phyloP scores from a whole-genome alignment of 1,284 basidiomycete genomes.

The Ustilago tritici region DNA sequence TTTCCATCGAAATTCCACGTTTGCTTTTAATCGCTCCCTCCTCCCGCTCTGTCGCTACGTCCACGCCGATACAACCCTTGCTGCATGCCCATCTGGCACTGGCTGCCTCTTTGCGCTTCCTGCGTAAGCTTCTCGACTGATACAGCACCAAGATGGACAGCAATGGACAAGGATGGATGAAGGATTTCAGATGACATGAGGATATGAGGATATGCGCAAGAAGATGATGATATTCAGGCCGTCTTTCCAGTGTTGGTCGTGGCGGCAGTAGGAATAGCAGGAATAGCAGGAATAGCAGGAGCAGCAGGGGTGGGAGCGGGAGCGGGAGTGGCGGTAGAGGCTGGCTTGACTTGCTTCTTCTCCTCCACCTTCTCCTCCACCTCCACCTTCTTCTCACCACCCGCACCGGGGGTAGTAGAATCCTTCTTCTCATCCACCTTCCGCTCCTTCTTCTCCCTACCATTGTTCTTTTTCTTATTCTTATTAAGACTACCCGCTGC shows the following conservation, averaged over 20 bases:
- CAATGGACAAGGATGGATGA: too few relatives aligned
- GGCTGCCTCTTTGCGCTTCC: too few relatives aligned
- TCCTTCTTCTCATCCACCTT: constrained; percentile 12
- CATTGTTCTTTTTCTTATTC: constrained; percentile 41
- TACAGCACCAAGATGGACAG: too few relatives aligned
- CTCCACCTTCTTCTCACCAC: constrained; percentile 7
- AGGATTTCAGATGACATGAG: too few relatives aligned
- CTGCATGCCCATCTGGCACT: too few relatives aligned
- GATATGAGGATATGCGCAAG: neutral
- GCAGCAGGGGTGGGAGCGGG: neutral
- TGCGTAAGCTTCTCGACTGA: too few relatives aligned
- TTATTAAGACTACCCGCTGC: constrained; percentile 22
- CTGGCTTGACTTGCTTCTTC: constrained; percentile 8
- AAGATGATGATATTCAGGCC: neutral
- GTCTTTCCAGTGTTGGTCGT: neutral
- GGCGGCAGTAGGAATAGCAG: neutral
- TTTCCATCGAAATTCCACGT: too few relatives aligned
- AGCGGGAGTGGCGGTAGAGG: constrained; percentile 5
- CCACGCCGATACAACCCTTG: too few relatives aligned
- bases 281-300: neutral
- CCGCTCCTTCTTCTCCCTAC: constrained; percentile 6
- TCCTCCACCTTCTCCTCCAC: constrained; percentile 3
- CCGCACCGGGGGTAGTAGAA: neutral
- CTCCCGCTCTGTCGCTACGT: too few relatives aligned
- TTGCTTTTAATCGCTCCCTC: too few relatives aligned